A percentile compares a stretch with the other conserved stretches of the same genome.
Evolutionary conservation across 2,329 filamentous ascomycete species (phyloP).

Genomic region (Trichoderma semiorbis): DNA sequence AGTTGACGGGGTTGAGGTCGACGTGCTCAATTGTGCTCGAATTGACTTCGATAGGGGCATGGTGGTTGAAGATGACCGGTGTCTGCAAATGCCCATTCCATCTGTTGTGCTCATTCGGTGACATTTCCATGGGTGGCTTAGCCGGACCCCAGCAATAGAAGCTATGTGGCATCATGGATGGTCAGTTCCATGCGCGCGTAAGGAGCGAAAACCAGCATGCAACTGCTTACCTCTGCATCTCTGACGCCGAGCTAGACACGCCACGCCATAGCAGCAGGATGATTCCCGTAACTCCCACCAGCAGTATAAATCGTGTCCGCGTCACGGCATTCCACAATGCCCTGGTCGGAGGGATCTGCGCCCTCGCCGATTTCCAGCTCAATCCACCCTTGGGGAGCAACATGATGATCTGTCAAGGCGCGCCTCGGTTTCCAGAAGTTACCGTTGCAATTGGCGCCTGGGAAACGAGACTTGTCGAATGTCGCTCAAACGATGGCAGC

Average conservation of each 20-base stretch:
- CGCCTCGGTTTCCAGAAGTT: neutral
- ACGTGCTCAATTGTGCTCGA: constrained; percentile 72
- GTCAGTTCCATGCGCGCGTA: neutral
- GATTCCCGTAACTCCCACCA: constrained; percentile 65
- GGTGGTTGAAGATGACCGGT: constrained; percentile 94
- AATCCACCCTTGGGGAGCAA: constrained; percentile 86
- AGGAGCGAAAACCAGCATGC: neutral
- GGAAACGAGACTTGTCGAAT: neutral
- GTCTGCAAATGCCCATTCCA: constrained; percentile 90
- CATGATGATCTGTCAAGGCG: constrained; percentile 54
- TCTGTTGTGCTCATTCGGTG: constrained; percentile 80
- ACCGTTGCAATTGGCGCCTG: neutral
- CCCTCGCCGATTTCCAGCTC: constrained; percentile 86
- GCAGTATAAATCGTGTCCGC: constrained; percentile 72
- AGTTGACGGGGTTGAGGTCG: constrained; percentile 80
- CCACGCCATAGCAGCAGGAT: constrained; percentile 85
- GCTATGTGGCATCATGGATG: constrained; percentile 44
- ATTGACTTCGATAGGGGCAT: constrained; percentile 82
- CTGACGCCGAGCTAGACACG: constrained; percentile 72
- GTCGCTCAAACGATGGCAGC: neutral
- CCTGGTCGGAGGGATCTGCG: constrained; percentile 72
- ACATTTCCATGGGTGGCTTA: constrained; percentile 96
- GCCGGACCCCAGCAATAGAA: constrained; percentile 97
- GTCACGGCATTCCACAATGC: constrained; percentile 68
- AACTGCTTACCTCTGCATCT: constrained; percentile 78